A percentile compares a stretch with the other conserved stretches of the same genome.
Conservation (phyloP, 805 yeast species). For the Suhomyces prunicola region DNA sequence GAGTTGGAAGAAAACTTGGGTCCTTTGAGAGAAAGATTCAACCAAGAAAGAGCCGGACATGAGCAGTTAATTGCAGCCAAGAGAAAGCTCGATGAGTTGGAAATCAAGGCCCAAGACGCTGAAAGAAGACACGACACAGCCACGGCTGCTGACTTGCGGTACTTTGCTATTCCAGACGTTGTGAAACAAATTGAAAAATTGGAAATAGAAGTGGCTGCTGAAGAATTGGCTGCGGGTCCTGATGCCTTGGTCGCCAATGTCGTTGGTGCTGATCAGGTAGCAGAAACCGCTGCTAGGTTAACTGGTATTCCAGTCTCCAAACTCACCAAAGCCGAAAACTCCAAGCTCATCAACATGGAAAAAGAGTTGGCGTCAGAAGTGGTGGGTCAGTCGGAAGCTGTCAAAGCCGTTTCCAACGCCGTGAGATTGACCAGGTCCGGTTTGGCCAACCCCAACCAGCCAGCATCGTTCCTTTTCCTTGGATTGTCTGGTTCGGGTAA, state of each 20-base stretch:
- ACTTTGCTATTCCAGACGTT: constrained; percentile 95
- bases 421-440: constrained; percentile 93
- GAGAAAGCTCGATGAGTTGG: constrained; percentile 87
- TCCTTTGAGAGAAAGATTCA: constrained; percentile 82
- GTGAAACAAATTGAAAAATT: constrained; percentile 69
- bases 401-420: constrained; percentile 93
- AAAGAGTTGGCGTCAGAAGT: constrained; percentile 74
- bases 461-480: constrained; percentile 90
- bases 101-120: constrained; percentile 90
- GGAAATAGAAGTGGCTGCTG: constrained; percentile 76
- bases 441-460: constrained; percentile 92
- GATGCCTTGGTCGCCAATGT: constrained; percentile 79
- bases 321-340: constrained; percentile 91
- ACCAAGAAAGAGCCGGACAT: constrained; percentile 85
- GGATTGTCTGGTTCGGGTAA: constrained; percentile 98
- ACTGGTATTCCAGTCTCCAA: constrained; percentile 97
- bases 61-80: constrained; percentile 87
- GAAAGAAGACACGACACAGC: constrained; percentile 95
- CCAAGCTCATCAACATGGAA: constrained; percentile 94
- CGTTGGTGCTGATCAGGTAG: constrained; percentile 83
- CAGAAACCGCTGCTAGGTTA: constrained; percentile 95
- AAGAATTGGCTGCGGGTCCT: constrained; percentile 57
- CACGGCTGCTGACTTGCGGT: constrained; percentile 92
- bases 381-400: constrained; percentile 95
- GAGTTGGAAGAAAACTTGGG: constrained; percentile 78